phyloP scores from a whole-genome alignment of 78 protist genomes.

The Parvularia atlantis region DNA sequence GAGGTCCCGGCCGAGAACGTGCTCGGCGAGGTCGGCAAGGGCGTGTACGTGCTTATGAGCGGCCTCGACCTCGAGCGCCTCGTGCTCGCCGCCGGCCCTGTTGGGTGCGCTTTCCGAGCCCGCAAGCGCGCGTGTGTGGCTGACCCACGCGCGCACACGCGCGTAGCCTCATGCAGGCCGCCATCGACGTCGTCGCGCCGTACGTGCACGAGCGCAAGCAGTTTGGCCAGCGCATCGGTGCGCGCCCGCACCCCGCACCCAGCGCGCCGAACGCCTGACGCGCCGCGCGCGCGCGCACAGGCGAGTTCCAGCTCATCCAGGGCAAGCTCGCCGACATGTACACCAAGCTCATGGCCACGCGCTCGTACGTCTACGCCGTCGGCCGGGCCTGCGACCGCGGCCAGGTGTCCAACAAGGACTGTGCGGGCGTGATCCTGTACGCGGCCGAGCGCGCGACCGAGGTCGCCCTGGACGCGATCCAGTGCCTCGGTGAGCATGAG shows the following conservation, averaged over 20 bases:
- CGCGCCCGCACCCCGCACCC: constrained; percentile 38
- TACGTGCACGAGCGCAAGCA: constrained; percentile 73
- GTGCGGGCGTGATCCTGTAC: constrained; percentile 69
- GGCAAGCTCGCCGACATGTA: constrained; percentile 88
- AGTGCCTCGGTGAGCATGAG: constrained; percentile 40
- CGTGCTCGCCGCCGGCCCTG: constrained; percentile 80
- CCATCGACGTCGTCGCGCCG: constrained; percentile 67
- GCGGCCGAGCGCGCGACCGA: constrained; percentile 77
- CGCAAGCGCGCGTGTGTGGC: too few species aligned
- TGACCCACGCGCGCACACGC: too few species aligned
- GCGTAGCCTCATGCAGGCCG: constrained; percentile 57
- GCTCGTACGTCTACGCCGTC: constrained; percentile 63
- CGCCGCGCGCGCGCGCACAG: too few species aligned
- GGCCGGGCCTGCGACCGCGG: constrained; percentile 58
- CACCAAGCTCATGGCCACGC: constrained; percentile 45
- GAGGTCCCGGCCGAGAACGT: constrained; percentile 65
- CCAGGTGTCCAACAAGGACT: constrained; percentile 32
- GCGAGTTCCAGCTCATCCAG: constrained; percentile 65
- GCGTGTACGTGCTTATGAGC: constrained; percentile 80
- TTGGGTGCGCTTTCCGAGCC: too few species aligned
- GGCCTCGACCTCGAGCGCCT: constrained; percentile 83
- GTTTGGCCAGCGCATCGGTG: constrained; percentile 73
- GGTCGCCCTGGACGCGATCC: constrained; percentile 78
- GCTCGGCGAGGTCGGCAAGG: constrained; percentile 56
- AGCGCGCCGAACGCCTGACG: not conserved